Base-by-base conservation (phyloP, 2,329 filamentous ascomycete genomes). In the Talaromyces albobiverticillius region DNA sequence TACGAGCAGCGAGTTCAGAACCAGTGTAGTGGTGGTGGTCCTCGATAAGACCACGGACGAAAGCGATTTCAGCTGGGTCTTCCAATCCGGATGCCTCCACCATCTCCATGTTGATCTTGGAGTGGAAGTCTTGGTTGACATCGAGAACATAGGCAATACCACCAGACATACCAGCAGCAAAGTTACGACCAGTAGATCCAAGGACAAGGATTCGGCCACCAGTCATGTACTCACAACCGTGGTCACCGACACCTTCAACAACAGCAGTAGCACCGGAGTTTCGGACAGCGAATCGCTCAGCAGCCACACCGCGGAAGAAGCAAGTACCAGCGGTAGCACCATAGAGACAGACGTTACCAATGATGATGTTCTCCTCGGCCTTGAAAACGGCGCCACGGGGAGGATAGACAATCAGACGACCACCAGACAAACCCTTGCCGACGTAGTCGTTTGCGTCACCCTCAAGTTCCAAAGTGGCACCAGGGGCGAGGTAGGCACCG, bases 181-280 rank as follows among this genome's bases (percentile, higher is more conserved):
- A 97, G 80, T 97, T 97, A 64, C 93, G 92, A 43, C 93, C 93
- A 68, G 91, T 96, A 65, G 83, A 85, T 55, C 93, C 93, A 46
- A 97, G 82, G 66, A 95, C 82, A 60, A 97, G 78, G 48, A 96
- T 81, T 68, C 92, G 90, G 69, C 93, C 93, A 70, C 93, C 93
- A 66, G 93, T 96, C 93, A 97, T 97, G 82, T 97, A 97, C 80
- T 97, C 93, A 70, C 92, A 96, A 59, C 90, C 89, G 71, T 97
- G 93, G 72, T 97, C 93, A 80, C 93, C 93, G 61, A 95, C 84
- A 76, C 93, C 93, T 75, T 97, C 93, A 59, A 96, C 92, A 60
- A 97, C 89, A n/a, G 93, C 91, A 25, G 87, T 95, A 48, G 90
- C 93, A 76, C 93, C 93, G 1, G 93, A 96, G 79, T 97, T 97